These are phyloP conservation scores for Aspergillus chevalieri DNA, from an alignment of 2,329 filamentous ascomycete species.

Conservation along the genomic window DNA sequence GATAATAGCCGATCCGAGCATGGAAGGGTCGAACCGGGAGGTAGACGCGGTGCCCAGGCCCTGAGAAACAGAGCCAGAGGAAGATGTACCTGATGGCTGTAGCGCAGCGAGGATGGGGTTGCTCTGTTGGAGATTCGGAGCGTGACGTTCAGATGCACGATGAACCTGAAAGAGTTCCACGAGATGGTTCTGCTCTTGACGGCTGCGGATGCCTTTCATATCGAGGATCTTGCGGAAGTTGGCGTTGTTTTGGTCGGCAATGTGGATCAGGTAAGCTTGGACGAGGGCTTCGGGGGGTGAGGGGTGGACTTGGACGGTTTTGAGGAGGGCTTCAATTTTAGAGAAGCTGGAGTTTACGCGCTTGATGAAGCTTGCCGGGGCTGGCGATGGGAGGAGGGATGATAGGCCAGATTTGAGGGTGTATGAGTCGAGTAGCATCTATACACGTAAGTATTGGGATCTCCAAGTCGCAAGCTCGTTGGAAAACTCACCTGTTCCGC, in stretches of 20 bases:
- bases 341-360: constrained; percentile 78
- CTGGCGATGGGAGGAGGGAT: constrained; percentile 53
- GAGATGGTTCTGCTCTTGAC: constrained; percentile 72
- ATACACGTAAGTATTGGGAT: neutral
- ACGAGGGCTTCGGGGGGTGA: constrained; percentile 89
- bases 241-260: constrained; percentile 82
- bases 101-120: constrained; percentile 67
- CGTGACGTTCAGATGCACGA: constrained; percentile 59
- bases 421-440: constrained; percentile 96
- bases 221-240: constrained; percentile 97
- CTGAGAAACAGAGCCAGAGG: constrained; percentile 37
- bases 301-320: constrained; percentile 89
- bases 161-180: constrained; percentile 89
- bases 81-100: constrained; percentile 25
- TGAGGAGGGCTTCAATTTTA: constrained; percentile 85
- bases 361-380: constrained; percentile 65
- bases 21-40: constrained; percentile 69
- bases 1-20: constrained; percentile 79
- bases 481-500: constrained; percentile 66
- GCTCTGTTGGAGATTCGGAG: constrained; percentile 59
- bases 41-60: constrained; percentile 43
- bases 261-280: constrained; percentile 95
- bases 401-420: constrained; percentile 47
- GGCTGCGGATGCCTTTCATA: constrained; percentile 78
- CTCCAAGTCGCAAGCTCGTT: no score